Evolutionary conservation across 1,284 basidiomycete genomes (phyloP).

Genomic region (Lignosus rhinocerotis): DNA sequence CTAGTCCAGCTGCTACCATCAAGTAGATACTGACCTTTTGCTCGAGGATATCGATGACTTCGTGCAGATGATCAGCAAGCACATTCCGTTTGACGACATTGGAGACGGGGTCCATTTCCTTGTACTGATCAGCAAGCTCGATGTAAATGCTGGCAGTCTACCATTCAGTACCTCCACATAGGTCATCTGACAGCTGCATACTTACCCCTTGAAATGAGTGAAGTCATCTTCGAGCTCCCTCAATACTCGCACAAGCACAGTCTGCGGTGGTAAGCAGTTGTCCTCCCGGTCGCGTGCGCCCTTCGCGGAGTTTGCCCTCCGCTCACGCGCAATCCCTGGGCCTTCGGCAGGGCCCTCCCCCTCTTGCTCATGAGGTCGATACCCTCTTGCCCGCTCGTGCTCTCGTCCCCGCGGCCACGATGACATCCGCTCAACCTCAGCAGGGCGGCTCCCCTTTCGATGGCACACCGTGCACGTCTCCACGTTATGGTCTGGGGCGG

Average conservation of each 20-base stretch:
- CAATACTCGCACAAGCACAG: conserved; percentile 76
- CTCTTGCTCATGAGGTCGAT: conserved; percentile 21
- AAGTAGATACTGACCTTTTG: conserved; percentile 64
- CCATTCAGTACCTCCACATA: not conserved
- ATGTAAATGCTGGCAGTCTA: conserved; percentile 69
- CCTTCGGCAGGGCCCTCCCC: conserved; percentile 52
- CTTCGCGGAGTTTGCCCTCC: conserved; percentile 29
- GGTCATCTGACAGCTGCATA: not conserved
- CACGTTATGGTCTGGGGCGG: conserved; percentile 68
- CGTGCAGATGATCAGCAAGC: conserved; percentile 81
- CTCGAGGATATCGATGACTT: conserved; percentile 88
- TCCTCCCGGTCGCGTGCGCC: conserved; percentile 13
- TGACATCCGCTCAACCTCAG: conserved; percentile 22
- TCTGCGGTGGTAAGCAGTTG: conserved; percentile 73
- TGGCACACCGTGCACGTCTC: conserved; percentile 69
- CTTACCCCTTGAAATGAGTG: conserved; percentile 82
- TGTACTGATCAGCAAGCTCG: conserved; percentile 89
- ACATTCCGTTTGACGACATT: conserved; percentile 79
- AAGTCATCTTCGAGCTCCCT: conserved; percentile 89
- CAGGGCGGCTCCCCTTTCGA: conserved; percentile 35
- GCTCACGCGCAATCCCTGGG: conserved; percentile 35
- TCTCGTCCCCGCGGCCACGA: conserved; percentile 27
- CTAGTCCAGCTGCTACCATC: not conserved
- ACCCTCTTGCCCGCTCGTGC: conserved; percentile 21
- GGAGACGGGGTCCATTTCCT: conserved; percentile 78